These are phyloP conservation scores for Alternaria incomplexa DNA, from an alignment of 2,329 filamentous ascomycete genomes.

Conservation along the genomic window DNA sequence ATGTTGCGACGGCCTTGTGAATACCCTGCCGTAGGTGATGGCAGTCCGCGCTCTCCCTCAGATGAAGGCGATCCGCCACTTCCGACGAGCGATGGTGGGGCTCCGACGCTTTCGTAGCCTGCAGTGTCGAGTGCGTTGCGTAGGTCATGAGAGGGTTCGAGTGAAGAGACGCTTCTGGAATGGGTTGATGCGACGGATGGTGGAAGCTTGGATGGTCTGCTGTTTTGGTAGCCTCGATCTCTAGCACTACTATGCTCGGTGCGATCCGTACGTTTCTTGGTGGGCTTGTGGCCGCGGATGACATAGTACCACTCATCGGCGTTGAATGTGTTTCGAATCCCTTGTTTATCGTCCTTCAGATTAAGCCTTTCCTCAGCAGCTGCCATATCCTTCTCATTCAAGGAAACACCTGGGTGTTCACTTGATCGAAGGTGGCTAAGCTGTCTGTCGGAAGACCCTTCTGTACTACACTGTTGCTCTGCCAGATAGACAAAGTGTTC, in stretches of 20 bases:
- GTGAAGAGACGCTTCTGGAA: not conserved
- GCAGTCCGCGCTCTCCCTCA: too few relatives aligned
- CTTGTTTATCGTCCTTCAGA: not conserved
- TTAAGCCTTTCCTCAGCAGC: not conserved
- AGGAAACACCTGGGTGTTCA: not conserved
- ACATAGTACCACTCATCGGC: constrained; percentile 3
- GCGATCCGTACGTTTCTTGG: not conserved
- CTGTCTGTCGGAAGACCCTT: not conserved
- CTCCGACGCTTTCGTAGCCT: not conserved
- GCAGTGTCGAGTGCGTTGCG: not conserved
- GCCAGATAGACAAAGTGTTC: not conserved
- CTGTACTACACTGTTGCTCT: not conserved
- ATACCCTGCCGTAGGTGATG: not conserved
- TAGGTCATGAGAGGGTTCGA: not conserved
- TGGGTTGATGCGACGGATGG: not conserved
- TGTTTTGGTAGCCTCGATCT: not conserved
- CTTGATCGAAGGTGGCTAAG: not conserved
- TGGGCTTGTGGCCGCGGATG: not conserved
- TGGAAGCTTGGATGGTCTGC: not conserved
- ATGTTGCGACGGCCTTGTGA: not conserved
- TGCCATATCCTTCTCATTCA: not conserved
- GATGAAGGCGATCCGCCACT: not conserved
- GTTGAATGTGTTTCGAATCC: not conserved
- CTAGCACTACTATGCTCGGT: not conserved
- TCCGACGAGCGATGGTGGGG: not conserved